Percentiles rank a stretch among this genome's conserved stretches.
Evolutionary conservation across 2,329 filamentous ascomycete genomes (phyloP).

Genomic region (Dactylellina haptotyla): DNA sequence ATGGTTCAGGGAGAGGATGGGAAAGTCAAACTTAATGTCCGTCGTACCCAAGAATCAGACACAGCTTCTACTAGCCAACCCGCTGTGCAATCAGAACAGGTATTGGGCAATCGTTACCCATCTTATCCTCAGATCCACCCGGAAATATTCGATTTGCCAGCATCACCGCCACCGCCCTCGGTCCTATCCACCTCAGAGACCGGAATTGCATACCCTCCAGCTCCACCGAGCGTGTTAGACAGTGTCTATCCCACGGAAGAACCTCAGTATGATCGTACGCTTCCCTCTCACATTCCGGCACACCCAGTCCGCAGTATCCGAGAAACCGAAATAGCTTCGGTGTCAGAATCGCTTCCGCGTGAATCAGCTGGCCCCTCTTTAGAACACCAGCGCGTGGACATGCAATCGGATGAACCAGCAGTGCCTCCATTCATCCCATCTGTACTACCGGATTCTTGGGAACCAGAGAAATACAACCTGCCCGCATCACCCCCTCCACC

Average conservation of each 20-base stretch:
- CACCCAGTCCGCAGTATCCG: neutral
- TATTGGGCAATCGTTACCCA: slow-evolving; percentile 7
- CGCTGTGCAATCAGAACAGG: slow-evolving; percentile 5
- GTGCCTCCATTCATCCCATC: neutral
- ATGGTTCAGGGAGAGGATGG: slow-evolving; percentile 37
- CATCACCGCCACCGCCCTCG: slow-evolving; percentile 42
- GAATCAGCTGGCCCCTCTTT: too few species aligned
- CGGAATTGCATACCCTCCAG: slow-evolving; percentile 17
- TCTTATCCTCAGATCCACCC: slow-evolving; percentile 9
- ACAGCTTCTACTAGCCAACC: neutral
- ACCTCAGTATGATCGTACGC: neutral
- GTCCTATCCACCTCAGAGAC: slow-evolving; percentile 17
- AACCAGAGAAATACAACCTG: slow-evolving; percentile 23
- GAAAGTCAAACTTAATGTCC: slow-evolving; percentile 30
- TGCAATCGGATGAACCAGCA: neutral
- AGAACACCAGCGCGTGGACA: too few species aligned
- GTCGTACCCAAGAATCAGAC: slow-evolving; percentile 3
- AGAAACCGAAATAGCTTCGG: neutral
- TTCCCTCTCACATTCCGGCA: neutral
- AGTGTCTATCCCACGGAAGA: slow-evolving; percentile 23
- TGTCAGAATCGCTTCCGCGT: neutral
- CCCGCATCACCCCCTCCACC: slow-evolving; percentile 43
- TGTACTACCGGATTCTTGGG: neutral
- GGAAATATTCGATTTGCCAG: slow-evolving; percentile 29
- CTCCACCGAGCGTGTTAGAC: slow-evolving; percentile 38